These are phyloP conservation scores for Brassica incana DNA, from an alignment of 345 rosid genomes.

Conservation along the genomic window DNA sequence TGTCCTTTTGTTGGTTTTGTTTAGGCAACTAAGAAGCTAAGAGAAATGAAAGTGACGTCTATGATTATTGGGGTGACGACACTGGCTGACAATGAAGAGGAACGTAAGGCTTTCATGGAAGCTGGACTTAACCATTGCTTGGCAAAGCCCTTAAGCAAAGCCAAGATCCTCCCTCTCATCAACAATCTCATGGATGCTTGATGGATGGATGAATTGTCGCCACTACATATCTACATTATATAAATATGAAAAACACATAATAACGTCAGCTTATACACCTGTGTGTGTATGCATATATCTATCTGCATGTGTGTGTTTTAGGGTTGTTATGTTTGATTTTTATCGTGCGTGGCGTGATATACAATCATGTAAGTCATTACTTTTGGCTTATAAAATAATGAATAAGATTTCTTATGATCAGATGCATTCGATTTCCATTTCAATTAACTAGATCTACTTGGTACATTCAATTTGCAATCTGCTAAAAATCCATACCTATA, in stretches of 20 bases:
- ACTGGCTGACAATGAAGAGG: slow-evolving; percentile 23
- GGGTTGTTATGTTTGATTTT: background rate
- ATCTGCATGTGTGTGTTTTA: background rate
- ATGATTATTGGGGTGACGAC: slow-evolving; percentile 41
- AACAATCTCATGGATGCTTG: slow-evolving; percentile 30
- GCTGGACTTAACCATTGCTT: slow-evolving; percentile 39
- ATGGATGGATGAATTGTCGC: background rate
- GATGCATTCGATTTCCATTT: background rate
- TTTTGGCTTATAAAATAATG: background rate
- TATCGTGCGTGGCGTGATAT: background rate
- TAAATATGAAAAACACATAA: background rate
- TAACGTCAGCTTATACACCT: background rate
- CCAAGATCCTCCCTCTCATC: slow-evolving; percentile 27
- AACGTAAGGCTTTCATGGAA: slow-evolving; percentile 37
- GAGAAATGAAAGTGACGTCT: slow-evolving; percentile 40
- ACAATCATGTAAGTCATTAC: background rate
- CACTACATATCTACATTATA: background rate
- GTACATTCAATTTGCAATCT: background rate
- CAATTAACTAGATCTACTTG: background rate
- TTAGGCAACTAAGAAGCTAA: slow-evolving; percentile 40
- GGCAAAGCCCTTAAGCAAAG: slow-evolving; percentile 34
- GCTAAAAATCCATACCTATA: background rate
- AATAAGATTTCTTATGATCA: background rate
- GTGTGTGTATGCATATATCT: background rate
- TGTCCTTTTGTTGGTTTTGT: background rate